phyloP scores from a whole-genome alignment of 169 alveolate genomes.

The Cryptosporidium bovis region DNA sequence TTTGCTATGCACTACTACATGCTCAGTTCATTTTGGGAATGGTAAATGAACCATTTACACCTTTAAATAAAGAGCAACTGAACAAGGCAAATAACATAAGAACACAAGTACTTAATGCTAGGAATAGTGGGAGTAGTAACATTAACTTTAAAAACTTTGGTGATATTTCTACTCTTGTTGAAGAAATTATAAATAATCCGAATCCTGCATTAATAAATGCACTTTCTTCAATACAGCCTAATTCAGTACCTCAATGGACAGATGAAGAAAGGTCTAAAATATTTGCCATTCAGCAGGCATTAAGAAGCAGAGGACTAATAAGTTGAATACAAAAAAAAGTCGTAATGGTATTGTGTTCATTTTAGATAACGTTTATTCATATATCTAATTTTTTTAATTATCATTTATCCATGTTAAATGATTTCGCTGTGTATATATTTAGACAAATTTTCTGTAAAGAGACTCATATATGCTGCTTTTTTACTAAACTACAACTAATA shows the following conservation, averaged over 20 bases:
- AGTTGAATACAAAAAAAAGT: neutral
- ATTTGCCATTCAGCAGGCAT: slow-evolving; percentile 49
- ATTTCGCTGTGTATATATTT: too few species aligned
- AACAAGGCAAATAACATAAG: slow-evolving; percentile 49
- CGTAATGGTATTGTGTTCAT: neutral
- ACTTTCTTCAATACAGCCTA: slow-evolving; percentile 57
- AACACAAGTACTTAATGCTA: slow-evolving; percentile 2
- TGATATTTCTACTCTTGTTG: slow-evolving; percentile 53
- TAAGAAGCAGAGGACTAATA: slow-evolving; percentile 53
- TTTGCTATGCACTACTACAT: slow-evolving; percentile 78
- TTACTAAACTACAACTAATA: too few species aligned
- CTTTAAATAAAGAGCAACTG: slow-evolving; percentile 53
- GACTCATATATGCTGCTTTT: too few species aligned
- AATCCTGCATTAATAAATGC: slow-evolving; percentile 69
- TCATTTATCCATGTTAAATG: too few species aligned
- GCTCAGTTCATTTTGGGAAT: slow-evolving; percentile 76
- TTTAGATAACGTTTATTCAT: neutral
- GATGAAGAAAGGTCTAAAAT: slow-evolving; percentile 59
- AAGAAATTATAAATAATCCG: slow-evolving; percentile 53
- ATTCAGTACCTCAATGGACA: slow-evolving; percentile 67
- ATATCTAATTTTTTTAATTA: neutral
- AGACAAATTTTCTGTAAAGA: too few species aligned
- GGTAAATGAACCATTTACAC: slow-evolving; percentile 75
- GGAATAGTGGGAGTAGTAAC: slow-evolving; percentile 2
- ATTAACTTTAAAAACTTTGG: slow-evolving; percentile 18